phyloP scores from a whole-genome alignment of 176 grass and related monocot genomes.

The Cocos nucifera region DNA sequence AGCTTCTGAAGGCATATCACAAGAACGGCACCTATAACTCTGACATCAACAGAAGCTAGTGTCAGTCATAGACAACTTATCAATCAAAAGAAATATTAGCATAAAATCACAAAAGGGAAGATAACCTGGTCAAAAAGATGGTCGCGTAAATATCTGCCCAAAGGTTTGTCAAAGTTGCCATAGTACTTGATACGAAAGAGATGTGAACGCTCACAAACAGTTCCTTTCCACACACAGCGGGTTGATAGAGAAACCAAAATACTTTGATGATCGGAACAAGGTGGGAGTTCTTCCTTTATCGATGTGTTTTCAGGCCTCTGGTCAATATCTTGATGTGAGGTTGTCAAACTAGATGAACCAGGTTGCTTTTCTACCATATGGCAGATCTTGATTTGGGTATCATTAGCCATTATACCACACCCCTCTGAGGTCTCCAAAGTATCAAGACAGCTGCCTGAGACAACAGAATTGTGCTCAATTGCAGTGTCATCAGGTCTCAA shows the following conservation, averaged over 20 bases:
- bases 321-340: constrained; percentile 16
- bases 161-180: constrained; percentile 83
- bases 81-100: constrained; percentile 1
- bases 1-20: constrained; percentile 90
- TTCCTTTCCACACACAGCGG: constrained; percentile 86
- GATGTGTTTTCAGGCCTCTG: constrained; percentile 34
- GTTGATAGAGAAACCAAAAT: constrained; percentile 91
- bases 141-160: constrained; percentile 83
- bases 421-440: no score
- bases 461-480: constrained; percentile 22
- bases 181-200: constrained; percentile 96
- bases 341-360: no score
- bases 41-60: constrained; percentile 16
- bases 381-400: no score
- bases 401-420: no score
- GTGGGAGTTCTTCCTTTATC: constrained; percentile 60
- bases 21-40: constrained; percentile 56
- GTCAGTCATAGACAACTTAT: constrained; percentile 1
- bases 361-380: no score
- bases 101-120: constrained; percentile 3
- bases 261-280: constrained; percentile 69
- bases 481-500: constrained; percentile 16
- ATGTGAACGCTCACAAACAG: constrained; percentile 82
- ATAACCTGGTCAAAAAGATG: constrained; percentile 81
- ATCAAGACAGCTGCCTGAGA: constrained; percentile 23